Percentiles rank a stretch among this genome's conserved stretches.
Conservation (phyloP, 257 asterid species). For the Salvia splendens region DNA sequence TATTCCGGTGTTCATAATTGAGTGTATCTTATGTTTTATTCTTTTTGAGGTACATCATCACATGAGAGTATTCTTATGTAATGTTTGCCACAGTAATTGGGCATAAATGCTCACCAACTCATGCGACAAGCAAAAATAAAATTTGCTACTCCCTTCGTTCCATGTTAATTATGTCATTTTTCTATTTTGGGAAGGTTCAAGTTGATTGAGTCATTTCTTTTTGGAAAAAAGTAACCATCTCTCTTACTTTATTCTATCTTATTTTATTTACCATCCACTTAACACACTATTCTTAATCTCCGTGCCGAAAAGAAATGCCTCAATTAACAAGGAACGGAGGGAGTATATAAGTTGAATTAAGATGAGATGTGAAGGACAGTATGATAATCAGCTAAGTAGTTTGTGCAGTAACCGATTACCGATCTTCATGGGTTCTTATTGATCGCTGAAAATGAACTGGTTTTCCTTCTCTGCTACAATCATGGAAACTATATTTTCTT, state of each 20-base stretch:
- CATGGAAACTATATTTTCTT: not conserved
- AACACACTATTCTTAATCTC: too few relatives aligned
- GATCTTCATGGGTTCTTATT: constrained; percentile 5
- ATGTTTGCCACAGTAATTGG: constrained; percentile 2
- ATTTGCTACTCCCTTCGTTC: too few relatives aligned
- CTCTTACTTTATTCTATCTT: too few relatives aligned
- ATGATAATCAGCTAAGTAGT: constrained; percentile 11
- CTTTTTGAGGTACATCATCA: not conserved
- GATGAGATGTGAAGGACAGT: not conserved
- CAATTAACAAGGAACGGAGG: too few relatives aligned
- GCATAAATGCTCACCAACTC: constrained; percentile 8
- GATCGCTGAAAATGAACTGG: constrained; percentile 2
- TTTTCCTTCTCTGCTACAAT: constrained; percentile 6
- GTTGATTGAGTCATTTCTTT: too few relatives aligned
- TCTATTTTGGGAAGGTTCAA: too few relatives aligned
- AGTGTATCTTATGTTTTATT: not conserved
- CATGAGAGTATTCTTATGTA: constrained; percentile 4
- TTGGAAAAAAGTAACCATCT: too few relatives aligned
- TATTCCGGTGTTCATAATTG: too few relatives aligned
- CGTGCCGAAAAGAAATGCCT: too few relatives aligned
- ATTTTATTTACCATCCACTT: too few relatives aligned
- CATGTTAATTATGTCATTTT: too few relatives aligned
- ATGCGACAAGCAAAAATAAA: constrained; percentile 13
- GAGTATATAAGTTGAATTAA: constrained; percentile 16
- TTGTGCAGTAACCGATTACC: not conserved